Percentiles rank a stretch among this genome's conserved stretches.
These are phyloP conservation scores for Begonia loranthoides DNA, from an alignment of 306 rosid genomes.

Conservation along the genomic window DNA sequence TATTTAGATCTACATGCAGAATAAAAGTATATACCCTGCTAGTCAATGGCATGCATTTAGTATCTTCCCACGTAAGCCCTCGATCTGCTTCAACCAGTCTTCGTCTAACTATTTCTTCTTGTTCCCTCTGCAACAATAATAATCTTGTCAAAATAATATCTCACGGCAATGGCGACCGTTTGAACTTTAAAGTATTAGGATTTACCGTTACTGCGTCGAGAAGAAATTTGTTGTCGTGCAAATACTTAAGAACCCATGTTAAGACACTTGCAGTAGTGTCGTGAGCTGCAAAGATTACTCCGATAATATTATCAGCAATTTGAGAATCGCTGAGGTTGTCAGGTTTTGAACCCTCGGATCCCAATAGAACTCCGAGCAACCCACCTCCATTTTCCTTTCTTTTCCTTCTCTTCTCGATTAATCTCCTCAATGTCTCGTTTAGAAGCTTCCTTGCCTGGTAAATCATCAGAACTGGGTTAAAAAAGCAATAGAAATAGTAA, in stretches of 20 bases:
- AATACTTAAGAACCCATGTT: neutral
- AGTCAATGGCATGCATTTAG: constrained; percentile 56
- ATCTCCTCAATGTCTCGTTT: neutral
- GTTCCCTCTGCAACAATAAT: constrained; percentile 46
- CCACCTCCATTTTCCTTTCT: neutral
- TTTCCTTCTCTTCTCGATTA: too few species aligned
- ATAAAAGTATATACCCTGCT: constrained; percentile 23
- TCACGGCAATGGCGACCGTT: neutral
- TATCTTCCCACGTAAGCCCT: constrained; percentile 72
- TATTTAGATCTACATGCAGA: too few species aligned
- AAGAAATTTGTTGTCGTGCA: neutral
- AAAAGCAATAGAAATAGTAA: neutral
- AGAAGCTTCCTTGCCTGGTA: neutral
- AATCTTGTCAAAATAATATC: neutral
- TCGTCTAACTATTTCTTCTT: constrained; percentile 35
- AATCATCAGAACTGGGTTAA: neutral
- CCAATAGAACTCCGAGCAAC: neutral
- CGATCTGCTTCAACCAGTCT: constrained; percentile 27
- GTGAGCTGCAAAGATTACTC: neutral
- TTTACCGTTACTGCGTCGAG: neutral
- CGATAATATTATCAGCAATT: neutral
- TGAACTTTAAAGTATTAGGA: too few species aligned
- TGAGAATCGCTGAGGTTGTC: neutral
- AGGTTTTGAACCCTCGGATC: neutral
- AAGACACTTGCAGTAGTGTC: neutral